Evolutionary conservation across 306 rosid genomes (phyloP).

Genomic region (Heteromeles arbutifolia): DNA sequence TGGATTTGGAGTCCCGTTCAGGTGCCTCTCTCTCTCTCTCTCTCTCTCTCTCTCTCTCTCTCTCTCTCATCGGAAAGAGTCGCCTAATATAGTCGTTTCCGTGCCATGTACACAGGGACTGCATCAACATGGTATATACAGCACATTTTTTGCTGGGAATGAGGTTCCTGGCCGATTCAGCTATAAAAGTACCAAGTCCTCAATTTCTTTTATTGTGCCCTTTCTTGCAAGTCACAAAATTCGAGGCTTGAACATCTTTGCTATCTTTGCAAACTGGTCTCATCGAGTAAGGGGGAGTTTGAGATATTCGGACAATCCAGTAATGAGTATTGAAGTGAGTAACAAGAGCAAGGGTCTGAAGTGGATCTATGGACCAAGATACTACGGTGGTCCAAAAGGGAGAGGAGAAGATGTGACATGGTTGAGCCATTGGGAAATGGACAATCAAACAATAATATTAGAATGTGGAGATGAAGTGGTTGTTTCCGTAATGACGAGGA

Average conservation of each 20-base stretch:
- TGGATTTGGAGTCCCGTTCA: neutral
- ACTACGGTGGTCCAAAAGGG: accelerated
- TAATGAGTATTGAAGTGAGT: neutral
- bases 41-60: neutral
- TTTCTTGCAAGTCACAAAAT: neutral
- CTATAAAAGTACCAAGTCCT: neutral
- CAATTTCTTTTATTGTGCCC: neutral
- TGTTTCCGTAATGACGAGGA: neutral
- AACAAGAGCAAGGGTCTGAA: neutral
- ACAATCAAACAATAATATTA: neutral
- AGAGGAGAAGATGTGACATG: neutral
- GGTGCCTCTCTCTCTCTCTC: neutral
- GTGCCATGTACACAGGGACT: neutral
- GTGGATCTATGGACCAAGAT: accelerated
- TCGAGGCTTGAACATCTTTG: neutral
- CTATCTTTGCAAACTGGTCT: neutral
- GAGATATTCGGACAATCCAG: too few species aligned
- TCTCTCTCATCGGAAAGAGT: neutral
- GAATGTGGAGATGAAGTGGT: neutral
- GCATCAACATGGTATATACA: neutral
- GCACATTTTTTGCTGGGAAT: neutral
- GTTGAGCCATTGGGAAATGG: neutral
- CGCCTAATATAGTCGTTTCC: neutral
- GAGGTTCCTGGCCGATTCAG: neutral
- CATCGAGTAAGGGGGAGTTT: too few species aligned